Percentiles rank a stretch among this genome's conserved stretches.
These are phyloP conservation scores for Trametes polyzona DNA, from an alignment of 1,284 basidiomycete genomes.

Conservation along the genomic window DNA sequence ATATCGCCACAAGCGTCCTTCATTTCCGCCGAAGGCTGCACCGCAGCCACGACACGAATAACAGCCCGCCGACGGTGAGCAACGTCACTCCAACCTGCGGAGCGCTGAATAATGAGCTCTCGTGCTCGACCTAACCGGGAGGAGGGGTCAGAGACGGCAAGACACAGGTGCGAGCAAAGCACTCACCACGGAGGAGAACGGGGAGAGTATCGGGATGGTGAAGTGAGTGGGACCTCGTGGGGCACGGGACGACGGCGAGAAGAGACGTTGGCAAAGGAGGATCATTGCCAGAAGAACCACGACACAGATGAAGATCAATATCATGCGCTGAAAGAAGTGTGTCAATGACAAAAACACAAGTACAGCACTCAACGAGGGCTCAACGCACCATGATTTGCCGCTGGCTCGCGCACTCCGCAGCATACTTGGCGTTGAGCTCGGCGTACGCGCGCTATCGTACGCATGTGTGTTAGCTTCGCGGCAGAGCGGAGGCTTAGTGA, in stretches of 20 bases:
- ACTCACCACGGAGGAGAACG: conserved; percentile 32
- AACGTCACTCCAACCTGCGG: background rate
- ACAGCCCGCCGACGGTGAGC: background rate
- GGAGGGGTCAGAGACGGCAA: background rate
- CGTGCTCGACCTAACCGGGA: conserved; percentile 27
- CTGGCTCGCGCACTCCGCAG: background rate
- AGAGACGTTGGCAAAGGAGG: background rate
- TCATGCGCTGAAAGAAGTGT: background rate
- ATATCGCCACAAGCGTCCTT: no score
- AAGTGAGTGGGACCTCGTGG: conserved; percentile 22
- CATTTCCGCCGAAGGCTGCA: background rate
- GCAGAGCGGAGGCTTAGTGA: no score
- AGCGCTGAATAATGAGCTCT: conserved; percentile 22
- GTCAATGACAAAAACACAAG: no score
- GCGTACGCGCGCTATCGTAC: background rate
- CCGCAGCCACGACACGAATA: background rate
- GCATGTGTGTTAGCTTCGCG: background rate
- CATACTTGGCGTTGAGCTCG: background rate
- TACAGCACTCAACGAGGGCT: no score
- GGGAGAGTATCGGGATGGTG: conserved; percentile 31
- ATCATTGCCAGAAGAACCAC: background rate
- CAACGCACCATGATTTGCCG: background rate
- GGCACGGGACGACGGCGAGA: background rate
- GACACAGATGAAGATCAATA: background rate
- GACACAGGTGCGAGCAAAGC: background rate